Evolutionary conservation across 2,329 filamentous ascomycete genomes (phyloP), one percentile per base, ranked within the genome.

Genomic region (Paradendryphiella salina): DNA sequence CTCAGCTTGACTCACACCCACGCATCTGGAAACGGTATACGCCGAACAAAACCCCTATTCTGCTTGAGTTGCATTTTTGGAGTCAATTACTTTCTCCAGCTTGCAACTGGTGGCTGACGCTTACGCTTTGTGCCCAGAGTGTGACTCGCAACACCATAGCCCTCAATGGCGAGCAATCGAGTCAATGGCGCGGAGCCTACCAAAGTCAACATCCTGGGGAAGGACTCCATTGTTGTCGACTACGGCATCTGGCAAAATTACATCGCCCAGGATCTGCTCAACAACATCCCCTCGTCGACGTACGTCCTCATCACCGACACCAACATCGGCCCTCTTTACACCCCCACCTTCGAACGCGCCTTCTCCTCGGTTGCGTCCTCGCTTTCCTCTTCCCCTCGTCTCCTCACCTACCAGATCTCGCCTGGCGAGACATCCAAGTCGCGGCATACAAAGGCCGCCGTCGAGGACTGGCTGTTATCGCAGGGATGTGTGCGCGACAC

Each of bases 271-370:
- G 93, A 99, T 75, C 81, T 99, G 49, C 79, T 97, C 56, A 76
- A 81, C 47, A 89, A 87, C 70, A 80, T 94, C 54, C 75, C 82
- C 42, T 94, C 92, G 15, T 95, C 91, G 14, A 97, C 93, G 54
- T 99, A 97, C 73, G 88, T 97, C 51, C 86, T 99, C 55, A 89
- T 99, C 67, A 97, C 94, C 73, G 94, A 99, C 76, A 96, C 92
- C 37, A 97, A 97, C 71, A 84, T 99, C 55, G 84, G 83, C 55
- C 81, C 86, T 17, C 82, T 86, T 64, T 97, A 97, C 74, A 86
- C 91, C 0, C 85, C 89, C n/a, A 71, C 78, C 21, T 96, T 99
- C 74, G 76, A 85, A 69, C 76, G 82, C 54, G 78, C 80, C 58
- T 93, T 94, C 75, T 75, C 83, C 42, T 63, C 85, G 2, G 78